Conservation (phyloP, 345 rosid species). For the Eucalyptus polyanthemos region DNA sequence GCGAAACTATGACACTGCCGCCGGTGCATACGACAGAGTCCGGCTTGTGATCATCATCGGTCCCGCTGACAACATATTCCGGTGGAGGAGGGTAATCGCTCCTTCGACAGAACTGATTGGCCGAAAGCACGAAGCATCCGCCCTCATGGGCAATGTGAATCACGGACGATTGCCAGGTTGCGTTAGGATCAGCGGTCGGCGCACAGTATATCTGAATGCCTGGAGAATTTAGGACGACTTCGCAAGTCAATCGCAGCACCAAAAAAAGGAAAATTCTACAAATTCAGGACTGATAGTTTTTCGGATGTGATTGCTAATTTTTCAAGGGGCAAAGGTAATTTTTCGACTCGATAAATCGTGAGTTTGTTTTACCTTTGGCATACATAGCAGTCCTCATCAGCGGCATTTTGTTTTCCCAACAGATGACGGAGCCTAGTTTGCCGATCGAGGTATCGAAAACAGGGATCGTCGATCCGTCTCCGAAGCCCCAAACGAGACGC, state of each 20-base stretch:
- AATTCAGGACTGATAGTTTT: background rate
- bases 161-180: slow-evolving; percentile 76
- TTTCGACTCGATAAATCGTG: background rate
- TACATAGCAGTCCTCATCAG: slow-evolving; percentile 90
- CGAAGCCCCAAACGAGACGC: slow-evolving; percentile 92
- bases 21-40: slow-evolving; percentile 82
- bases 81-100: slow-evolving; percentile 93
- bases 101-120: slow-evolving; percentile 83
- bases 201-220: slow-evolving; percentile 96
- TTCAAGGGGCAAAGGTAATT: background rate
- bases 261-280: background rate
- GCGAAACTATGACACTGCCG: slow-evolving; percentile 86
- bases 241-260: background rate
- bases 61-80: slow-evolving; percentile 54
- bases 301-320: background rate
- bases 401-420: slow-evolving; percentile 97
- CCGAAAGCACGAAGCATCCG: slow-evolving; percentile 83
- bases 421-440: slow-evolving; percentile 83
- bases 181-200: slow-evolving; percentile 82
- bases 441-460: slow-evolving; percentile 77
- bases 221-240: background rate
- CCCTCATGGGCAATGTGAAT: slow-evolving; percentile 95
- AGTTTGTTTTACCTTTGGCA: slow-evolving; percentile 47
- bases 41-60: slow-evolving; percentile 46
- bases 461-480: slow-evolving; percentile 87